Evolutionary conservation across 2,329 filamentous ascomycete species (phyloP).

Genomic region (Fusarium sp.): DNA sequence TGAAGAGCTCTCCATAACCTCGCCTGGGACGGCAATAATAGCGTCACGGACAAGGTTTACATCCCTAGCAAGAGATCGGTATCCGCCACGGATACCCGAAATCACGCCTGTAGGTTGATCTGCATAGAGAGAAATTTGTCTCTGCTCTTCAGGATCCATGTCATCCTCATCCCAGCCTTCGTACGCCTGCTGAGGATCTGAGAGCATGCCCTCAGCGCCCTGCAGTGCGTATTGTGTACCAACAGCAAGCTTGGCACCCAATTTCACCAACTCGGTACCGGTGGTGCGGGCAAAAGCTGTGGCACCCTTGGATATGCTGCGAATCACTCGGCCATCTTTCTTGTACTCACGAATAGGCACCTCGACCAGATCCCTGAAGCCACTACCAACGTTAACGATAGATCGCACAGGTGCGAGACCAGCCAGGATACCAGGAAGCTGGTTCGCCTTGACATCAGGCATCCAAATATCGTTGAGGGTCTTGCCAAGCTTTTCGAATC

Average conservation of each 20-base stretch:
- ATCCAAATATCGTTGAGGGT: slow-evolving; percentile 97
- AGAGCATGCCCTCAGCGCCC: slow-evolving; percentile 84
- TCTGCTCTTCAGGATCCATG: slow-evolving; percentile 74
- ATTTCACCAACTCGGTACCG: slow-evolving; percentile 90
- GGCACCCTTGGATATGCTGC: slow-evolving; percentile 91
- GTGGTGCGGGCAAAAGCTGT: slow-evolving; percentile 92
- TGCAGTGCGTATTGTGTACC: slow-evolving; percentile 95
- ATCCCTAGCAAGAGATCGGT: slow-evolving; percentile 84
- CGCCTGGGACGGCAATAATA: slow-evolving; percentile 92
- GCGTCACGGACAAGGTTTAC: slow-evolving; percentile 88
- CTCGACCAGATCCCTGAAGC: slow-evolving; percentile 86
- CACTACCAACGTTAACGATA: slow-evolving; percentile 89
- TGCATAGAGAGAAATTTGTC: slow-evolving; percentile 90
- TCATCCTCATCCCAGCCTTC: slow-evolving; percentile 69
- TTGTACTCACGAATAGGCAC: slow-evolving; percentile 92
- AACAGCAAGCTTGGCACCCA: slow-evolving; percentile 93
- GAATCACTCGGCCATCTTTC: slow-evolving; percentile 92
- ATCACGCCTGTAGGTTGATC: slow-evolving; percentile 92
- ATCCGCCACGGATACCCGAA: slow-evolving; percentile 86
- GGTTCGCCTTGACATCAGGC: slow-evolving; percentile 89
- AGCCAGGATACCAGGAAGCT: slow-evolving; percentile 88
- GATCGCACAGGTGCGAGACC: slow-evolving; percentile 91
- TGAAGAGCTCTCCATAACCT: slow-evolving; percentile 86
- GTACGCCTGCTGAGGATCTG: slow-evolving; percentile 52
- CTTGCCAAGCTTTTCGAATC: slow-evolving; percentile 89